Evolutionary conservation across 208 protist species (phyloP).

Genomic region (Leptomonas pyrrhocoris): DNA sequence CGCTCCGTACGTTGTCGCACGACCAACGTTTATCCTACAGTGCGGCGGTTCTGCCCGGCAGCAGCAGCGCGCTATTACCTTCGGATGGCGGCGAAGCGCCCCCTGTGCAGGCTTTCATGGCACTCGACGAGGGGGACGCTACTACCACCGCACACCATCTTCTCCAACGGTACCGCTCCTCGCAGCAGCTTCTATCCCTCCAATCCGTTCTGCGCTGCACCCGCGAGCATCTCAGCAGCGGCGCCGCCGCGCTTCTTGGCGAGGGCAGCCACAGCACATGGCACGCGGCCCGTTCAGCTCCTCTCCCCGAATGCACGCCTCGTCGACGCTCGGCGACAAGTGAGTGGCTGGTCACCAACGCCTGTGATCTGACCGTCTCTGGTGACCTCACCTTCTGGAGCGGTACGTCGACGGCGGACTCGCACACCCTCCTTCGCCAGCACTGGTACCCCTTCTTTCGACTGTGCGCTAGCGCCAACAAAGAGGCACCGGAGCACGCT

Average conservation of each 20-base stretch:
- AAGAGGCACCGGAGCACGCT: background rate
- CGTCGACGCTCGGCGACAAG: background rate
- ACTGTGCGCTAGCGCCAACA: background rate
- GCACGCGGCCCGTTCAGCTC: background rate
- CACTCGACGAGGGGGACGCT: background rate
- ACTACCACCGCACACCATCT: background rate
- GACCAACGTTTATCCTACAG: background rate
- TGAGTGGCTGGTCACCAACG: constrained; percentile 3
- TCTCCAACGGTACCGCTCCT: constrained; percentile 1
- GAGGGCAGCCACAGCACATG: background rate
- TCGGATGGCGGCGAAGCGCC: background rate
- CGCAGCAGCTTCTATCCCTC: background rate
- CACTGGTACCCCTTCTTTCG: constrained; percentile 13
- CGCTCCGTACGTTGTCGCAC: background rate
- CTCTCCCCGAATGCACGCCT: too few species aligned
- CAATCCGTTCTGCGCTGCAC: background rate
- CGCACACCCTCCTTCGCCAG: background rate
- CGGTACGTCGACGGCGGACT: constrained; percentile 1
- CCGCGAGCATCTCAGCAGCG: background rate
- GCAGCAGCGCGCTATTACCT: background rate
- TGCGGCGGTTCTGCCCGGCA: background rate
- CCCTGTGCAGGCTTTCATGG: background rate
- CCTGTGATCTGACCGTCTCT: constrained; percentile 2
- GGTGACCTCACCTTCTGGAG: constrained; percentile 8
- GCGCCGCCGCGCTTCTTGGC: background rate